Conservation (phyloP, 495 filamentous ascomycete genomes). For the Aspergillus haitiensis region DNA sequence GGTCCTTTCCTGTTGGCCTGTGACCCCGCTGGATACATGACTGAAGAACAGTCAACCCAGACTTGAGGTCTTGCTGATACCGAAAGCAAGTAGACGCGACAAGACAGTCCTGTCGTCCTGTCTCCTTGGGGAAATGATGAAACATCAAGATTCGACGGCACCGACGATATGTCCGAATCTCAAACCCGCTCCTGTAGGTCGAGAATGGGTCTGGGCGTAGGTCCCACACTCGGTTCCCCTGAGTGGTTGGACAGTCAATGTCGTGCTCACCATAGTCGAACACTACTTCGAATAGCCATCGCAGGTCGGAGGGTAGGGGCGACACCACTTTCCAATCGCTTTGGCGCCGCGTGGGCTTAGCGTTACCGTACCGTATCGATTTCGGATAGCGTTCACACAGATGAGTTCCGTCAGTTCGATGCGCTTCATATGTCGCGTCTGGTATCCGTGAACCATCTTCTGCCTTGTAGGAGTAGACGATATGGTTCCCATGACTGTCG, state of each 20-base stretch:
- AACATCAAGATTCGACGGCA: conserved; percentile 13
- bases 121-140: conserved; percentile 8
- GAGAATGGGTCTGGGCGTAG: not conserved
- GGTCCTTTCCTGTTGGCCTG: not conserved
- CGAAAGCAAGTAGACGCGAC: conserved; percentile 1
- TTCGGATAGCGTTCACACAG: conserved; percentile 3
- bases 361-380: conserved; percentile 2
- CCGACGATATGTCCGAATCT: conserved; percentile 10
- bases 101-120: not conserved
- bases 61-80: not conserved
- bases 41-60: not conserved
- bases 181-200: not conserved
- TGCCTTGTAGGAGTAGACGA: not conserved
- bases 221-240: not conserved
- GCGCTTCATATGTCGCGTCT: not conserved
- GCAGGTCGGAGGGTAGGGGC: not conserved
- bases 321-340: not conserved
- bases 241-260: not conserved
- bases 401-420: not conserved
- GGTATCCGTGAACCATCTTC: not conserved
- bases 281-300: conserved; percentile 11
- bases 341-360: not conserved
- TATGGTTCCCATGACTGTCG: not conserved
- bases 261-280: conserved; percentile 12
- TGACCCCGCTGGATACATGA: not conserved